phyloP scores from a whole-genome alignment of 83 land plant species.

The Picea mariana region DNA sequence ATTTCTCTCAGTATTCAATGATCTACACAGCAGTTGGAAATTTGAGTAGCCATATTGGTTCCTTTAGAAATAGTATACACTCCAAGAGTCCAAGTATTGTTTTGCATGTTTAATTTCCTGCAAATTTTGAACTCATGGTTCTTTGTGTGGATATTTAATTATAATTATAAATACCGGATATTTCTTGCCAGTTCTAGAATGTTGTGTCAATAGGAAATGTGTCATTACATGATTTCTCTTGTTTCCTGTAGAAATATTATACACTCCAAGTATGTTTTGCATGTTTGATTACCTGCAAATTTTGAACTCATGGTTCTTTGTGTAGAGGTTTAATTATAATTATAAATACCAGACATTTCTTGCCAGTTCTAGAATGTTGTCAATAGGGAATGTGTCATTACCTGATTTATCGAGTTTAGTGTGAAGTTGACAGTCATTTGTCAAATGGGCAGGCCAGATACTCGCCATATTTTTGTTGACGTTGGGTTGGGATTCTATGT shows the following conservation, averaged over 20 bases:
- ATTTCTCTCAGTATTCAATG: background rate
- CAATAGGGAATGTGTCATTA: background rate
- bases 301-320: background rate
- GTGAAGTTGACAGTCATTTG: background rate
- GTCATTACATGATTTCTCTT: background rate
- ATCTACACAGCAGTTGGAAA: background rate
- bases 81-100: background rate
- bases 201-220: background rate
- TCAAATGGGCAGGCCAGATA: constrained; percentile 66
- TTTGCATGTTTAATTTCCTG: background rate
- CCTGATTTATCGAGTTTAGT: background rate
- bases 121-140: background rate
- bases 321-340: background rate
- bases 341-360: background rate
- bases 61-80: background rate
- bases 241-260: background rate
- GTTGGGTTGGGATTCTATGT: constrained; percentile 94
- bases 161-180: background rate
- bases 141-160: background rate
- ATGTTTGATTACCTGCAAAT: background rate
- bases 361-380: background rate
- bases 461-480: constrained; percentile 85
- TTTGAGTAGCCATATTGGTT: background rate
- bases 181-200: too few species aligned
- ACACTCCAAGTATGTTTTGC: background rate